Percentiles rank a stretch among this genome's conserved stretches.
These are phyloP conservation scores for Byssoonygena ceratinophila DNA, from an alignment of 2,329 filamentous ascomycete genomes.

Conservation along the genomic window DNA sequence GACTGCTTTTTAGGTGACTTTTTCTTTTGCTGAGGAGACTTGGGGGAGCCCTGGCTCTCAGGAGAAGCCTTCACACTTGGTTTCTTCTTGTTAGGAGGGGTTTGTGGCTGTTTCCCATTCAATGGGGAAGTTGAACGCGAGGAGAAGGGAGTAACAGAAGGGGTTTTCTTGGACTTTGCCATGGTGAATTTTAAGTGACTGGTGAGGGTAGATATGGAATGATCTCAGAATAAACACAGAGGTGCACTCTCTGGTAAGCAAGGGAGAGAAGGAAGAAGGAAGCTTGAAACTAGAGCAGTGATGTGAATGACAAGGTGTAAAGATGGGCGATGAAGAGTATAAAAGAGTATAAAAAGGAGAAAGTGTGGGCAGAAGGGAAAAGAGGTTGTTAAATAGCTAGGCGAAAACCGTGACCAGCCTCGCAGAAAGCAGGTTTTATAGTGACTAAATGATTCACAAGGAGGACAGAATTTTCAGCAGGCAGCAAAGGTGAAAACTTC, in stretches of 20 bases:
- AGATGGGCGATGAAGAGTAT: not conserved
- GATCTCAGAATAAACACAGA: not conserved
- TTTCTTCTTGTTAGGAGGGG: not conserved
- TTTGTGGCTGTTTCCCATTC: not conserved
- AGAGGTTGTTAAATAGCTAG: not conserved
- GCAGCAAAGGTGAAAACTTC: not conserved
- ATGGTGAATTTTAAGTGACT: not conserved
- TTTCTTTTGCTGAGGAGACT: not conserved
- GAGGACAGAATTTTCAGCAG: not conserved
- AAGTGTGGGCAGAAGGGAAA: not conserved
- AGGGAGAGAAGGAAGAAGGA: not conserved
- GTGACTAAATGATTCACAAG: not conserved
- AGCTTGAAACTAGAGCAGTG: not conserved
- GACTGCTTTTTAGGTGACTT: not conserved
- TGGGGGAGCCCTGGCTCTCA: not conserved
- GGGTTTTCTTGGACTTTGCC: not conserved
- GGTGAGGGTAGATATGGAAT: no score
- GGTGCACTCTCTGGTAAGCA: not conserved
- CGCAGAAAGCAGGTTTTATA: not conserved
- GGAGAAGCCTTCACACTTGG: not conserved
- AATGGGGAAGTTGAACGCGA: not conserved
- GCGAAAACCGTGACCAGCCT: not conserved
- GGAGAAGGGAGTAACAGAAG: not conserved
- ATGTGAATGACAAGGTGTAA: not conserved
- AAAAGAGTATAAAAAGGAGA: not conserved